Base-by-base conservation (phyloP, 768 basidiomycete genomes). In the Lactarius hatsudake region DNA sequence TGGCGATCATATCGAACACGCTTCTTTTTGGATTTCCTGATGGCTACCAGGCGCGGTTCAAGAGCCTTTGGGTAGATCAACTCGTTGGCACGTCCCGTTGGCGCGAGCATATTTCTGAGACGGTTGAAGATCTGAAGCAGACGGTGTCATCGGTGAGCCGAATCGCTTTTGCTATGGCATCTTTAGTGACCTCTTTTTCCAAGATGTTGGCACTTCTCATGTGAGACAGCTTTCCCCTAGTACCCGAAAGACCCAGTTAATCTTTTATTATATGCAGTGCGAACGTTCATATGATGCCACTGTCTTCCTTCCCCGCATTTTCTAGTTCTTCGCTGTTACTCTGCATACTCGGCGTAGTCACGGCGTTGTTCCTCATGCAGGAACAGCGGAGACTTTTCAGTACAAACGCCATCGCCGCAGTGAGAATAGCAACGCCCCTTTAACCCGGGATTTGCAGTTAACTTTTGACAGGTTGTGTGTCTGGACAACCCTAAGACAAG, bases 1-100 rank as follows among this genome's bases (percentile, higher is more conserved):
- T 68, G 59, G 28, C 26, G 2, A 42, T n/a, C 7, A 48, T 67
- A 36, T 60, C 53, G 30, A 60, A 63, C 23, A 28, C 12, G 18
- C 42, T 68, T 53, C 23, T 53, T 26, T 53, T 53, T 15, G 51
- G 51, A 53, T 53, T 53, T 12, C 23, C 51, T 15, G 51, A 53
- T 53, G 23, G 51, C 2, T 7, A 36, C 20, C 28, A 7, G 32
- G 56, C 30, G 18, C 56, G 13, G 34, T 36, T 57, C 30, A 36
- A 57, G 32, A 36, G 18, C 56, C 56, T 57, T 34, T 57, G 56
- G 56, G 0, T 57, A n/a, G 55, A 57, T n/a, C 17, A 20, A 10
- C 56, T 57, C 20, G 32, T 36, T 10, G 12, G 34, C 20, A 57
- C 56, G 34, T 20, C 30, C 56, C 30, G 5, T 20, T 57, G 56